A percentile compares a stretch with the other conserved stretches of the same genome.
These are phyloP conservation scores for Closterium sp. DNA, from an alignment of 139 green algal genomes.

Conservation along the genomic window DNA sequence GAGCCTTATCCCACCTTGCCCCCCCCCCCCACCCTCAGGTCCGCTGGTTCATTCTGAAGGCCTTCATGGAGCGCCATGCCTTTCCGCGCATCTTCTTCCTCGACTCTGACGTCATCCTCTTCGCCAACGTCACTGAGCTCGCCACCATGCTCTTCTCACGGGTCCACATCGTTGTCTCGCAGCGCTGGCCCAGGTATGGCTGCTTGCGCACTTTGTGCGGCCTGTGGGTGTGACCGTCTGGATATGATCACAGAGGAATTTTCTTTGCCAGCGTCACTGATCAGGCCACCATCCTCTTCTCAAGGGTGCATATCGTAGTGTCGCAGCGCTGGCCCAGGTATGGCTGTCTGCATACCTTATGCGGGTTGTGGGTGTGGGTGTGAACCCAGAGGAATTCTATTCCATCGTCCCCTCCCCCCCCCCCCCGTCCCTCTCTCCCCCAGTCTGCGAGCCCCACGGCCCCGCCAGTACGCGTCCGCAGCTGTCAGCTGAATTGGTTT, in stretches of 20 bases:
- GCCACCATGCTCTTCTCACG: slow-evolving; percentile 7
- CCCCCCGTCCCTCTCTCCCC: neutral
- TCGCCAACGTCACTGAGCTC: slow-evolving; percentile 26
- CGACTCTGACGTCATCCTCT: slow-evolving; percentile 28
- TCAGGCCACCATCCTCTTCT: neutral
- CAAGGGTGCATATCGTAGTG: neutral
- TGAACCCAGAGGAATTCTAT: neutral
- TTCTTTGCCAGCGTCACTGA: neutral
- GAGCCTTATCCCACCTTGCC: no score
- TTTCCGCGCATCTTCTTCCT: slow-evolving; percentile 25
- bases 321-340: slow-evolving; percentile 24
- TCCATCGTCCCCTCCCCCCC: neutral
- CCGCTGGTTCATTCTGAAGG: slow-evolving; percentile 20
- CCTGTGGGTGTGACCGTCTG: neutral
- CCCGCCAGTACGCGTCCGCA: neutral
- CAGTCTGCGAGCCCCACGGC: neutral
- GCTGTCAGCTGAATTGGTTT: neutral
- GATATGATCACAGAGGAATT: neutral
- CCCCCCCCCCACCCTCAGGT: slow-evolving; percentile 12
- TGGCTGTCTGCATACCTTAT: neutral
- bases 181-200: slow-evolving; percentile 19
- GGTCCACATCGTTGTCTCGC: neutral
- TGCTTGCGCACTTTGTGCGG: neutral
- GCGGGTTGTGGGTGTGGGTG: neutral
- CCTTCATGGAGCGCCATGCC: slow-evolving; percentile 19